Percentiles rank a stretch among this genome's conserved stretches.
phyloP scores from a whole-genome alignment of 805 yeast species.

The Ascoidea tarda region DNA sequence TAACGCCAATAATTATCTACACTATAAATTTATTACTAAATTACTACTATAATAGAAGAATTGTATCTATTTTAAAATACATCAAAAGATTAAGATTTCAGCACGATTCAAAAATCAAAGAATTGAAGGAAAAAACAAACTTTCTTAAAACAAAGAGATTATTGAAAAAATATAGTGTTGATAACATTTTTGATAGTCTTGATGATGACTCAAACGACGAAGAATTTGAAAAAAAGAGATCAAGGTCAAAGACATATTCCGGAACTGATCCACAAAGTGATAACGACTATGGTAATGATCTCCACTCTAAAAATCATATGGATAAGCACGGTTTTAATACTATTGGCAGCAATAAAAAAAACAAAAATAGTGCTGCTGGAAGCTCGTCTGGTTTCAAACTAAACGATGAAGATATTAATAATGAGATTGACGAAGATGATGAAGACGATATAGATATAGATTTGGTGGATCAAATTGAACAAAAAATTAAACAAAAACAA shows the following conservation, averaged over 20 bases:
- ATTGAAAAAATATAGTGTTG: constrained; percentile 8
- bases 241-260: neutral
- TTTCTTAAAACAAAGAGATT: constrained; percentile 7
- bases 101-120: constrained; percentile 2
- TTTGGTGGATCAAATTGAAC: constrained; percentile 5
- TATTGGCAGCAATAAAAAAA: neutral
- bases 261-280: neutral
- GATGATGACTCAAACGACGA: neutral
- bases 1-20: constrained; percentile 1
- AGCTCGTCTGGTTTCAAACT: neutral
- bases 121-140: constrained; percentile 7
- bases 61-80: constrained; percentile 2
- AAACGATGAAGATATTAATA: neutral
- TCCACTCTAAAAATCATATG: neutral
- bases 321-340: too few relatives aligned
- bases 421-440: neutral
- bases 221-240: neutral
- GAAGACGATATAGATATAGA: constrained; percentile 1
- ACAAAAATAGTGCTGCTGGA: neutral
- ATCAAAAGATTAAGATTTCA: constrained; percentile 5
- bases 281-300: neutral
- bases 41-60: constrained; percentile 1
- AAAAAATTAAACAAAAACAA: constrained; percentile 3
- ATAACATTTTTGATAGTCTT: constrained; percentile 1
- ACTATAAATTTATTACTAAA: neutral